Base-by-base conservation (phyloP, 805 yeast genomes). In the Candida maesae region DNA sequence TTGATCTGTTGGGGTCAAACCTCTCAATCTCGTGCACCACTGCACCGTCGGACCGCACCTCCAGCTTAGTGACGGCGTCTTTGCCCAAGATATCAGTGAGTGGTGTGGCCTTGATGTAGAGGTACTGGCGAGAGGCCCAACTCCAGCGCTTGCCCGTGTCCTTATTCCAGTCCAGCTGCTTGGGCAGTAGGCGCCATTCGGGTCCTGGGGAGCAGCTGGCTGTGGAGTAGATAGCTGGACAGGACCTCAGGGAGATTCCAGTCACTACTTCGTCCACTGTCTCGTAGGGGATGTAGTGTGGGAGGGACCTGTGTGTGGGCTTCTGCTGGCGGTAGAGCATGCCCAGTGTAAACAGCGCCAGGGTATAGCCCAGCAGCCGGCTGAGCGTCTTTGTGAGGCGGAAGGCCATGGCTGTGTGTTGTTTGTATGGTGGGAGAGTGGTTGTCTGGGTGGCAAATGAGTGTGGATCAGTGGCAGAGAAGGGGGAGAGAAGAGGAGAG, bases 21-120 rank as follows among this genome's bases (percentile, higher is more conserved):
- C 30, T 29, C 11, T 82, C 85, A 7, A 85, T 53, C n/a, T 73
- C 85, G 7, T 79, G 73, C 2, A 28, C 36, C n/a, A 41, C 34
- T 3, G 38, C 31, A 5, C 42, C 44, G 38, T 43, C 38, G 20
- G 37, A 20, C 16, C 28, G 8, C n/a, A 33, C 38, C 12, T 23
- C 33, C 5, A 44, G 28, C 5, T 30, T 32, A 1, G 48, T 38
- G 10, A 44, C 39, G 3, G 44, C 45, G 17, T 34, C 33, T 11
- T 6, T 19, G 4, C 35, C 44, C 15, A 29, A 19, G 21, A 39
- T 33, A 4, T 44, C 44, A 5, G 41, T 34, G 21, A 44, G 23
- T 3, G 37, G 44, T 5, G 14, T 16, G 2, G 39, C 44, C 37
- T 46, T 38, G 23, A 50, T 38, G 26, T 38, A 46, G 26, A 52